These are phyloP conservation scores for Boletus huronensis DNA, from an alignment of 768 basidiomycete genomes.

Conservation along the genomic window DNA sequence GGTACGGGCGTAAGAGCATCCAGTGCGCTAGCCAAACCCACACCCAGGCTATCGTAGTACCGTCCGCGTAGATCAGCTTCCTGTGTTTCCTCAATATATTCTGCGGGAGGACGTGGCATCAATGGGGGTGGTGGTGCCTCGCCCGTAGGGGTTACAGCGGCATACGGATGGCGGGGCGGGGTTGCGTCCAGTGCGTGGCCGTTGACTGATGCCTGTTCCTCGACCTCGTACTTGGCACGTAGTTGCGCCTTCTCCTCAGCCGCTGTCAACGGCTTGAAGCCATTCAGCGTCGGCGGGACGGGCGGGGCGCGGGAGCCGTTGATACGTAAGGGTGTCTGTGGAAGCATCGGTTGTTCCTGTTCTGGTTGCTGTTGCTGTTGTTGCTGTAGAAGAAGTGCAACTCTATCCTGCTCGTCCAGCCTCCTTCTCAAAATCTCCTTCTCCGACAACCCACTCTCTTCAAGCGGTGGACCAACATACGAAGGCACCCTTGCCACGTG, in stretches of 20 bases:
- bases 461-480: slow-evolving; percentile 20
- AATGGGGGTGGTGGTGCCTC: slow-evolving; percentile 60
- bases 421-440: slow-evolving; percentile 56
- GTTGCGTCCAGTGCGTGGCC: slow-evolving; percentile 13
- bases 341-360: slow-evolving; percentile 6
- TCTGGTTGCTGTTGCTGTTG: slow-evolving; percentile 16
- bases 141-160: slow-evolving; percentile 8
- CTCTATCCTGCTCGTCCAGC: slow-evolving; percentile 54
- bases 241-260: slow-evolving; percentile 78
- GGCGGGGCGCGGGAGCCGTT: slow-evolving; percentile 32
- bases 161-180: slow-evolving; percentile 16
- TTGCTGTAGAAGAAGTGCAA: slow-evolving; percentile 26
- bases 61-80: slow-evolving; percentile 66
- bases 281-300: slow-evolving; percentile 23
- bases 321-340: slow-evolving; percentile 24
- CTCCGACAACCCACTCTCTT: slow-evolving; percentile 38
- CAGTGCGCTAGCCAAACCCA: slow-evolving; percentile 29
- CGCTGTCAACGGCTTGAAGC: slow-evolving; percentile 50
- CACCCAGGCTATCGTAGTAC: slow-evolving; percentile 24
- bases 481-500: slow-evolving; percentile 22
- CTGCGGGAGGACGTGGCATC: slow-evolving; percentile 69
- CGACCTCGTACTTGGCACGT: slow-evolving; percentile 58
- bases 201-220: slow-evolving; percentile 37
- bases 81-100: slow-evolving; percentile 80
- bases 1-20: slow-evolving; percentile 30